These are phyloP conservation scores for Zelopaecilomyces penicillatus DNA, from an alignment of 2,329 filamentous ascomycete species.

Conservation along the genomic window DNA sequence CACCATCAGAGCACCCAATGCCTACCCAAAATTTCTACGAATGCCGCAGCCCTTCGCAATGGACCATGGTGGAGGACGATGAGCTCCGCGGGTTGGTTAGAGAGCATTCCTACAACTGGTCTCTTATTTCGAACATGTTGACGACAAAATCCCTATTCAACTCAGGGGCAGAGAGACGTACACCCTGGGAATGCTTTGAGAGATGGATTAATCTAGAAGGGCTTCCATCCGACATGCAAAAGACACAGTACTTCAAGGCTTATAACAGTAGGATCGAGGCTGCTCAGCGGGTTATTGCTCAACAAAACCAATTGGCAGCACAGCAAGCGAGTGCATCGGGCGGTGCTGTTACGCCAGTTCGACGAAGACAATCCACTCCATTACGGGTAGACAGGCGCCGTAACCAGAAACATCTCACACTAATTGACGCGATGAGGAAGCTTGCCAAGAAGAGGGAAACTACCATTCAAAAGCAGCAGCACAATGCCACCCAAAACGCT, in stretches of 20 bases:
- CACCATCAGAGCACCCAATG: constrained; percentile 87
- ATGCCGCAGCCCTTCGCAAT: constrained; percentile 76
- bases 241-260: constrained; percentile 86
- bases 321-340: constrained; percentile 41
- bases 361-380: constrained; percentile 67
- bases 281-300: constrained; percentile 46
- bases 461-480: constrained; percentile 76
- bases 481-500: constrained; percentile 68
- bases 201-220: constrained; percentile 91
- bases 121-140: constrained; percentile 77
- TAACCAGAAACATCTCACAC: constrained; percentile 75
- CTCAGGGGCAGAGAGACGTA: constrained; percentile 82
- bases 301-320: constrained; percentile 42
- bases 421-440: constrained; percentile 94
- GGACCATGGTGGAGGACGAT: constrained; percentile 85
- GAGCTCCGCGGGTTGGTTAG: constrained; percentile 77
- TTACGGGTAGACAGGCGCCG: constrained; percentile 79
- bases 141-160: constrained; percentile 65
- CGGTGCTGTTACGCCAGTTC: constrained; percentile 30
- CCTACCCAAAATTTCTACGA: constrained; percentile 87
- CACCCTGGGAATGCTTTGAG: constrained; percentile 98
- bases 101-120: constrained; percentile 97
- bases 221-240: constrained; percentile 84
- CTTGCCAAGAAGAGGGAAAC: constrained; percentile 90
- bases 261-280: constrained; percentile 54